Percentiles rank a stretch among this genome's conserved stretches.
These are phyloP conservation scores for Euclidium syriacum DNA, from an alignment of 345 rosid genomes.

Conservation along the genomic window DNA sequence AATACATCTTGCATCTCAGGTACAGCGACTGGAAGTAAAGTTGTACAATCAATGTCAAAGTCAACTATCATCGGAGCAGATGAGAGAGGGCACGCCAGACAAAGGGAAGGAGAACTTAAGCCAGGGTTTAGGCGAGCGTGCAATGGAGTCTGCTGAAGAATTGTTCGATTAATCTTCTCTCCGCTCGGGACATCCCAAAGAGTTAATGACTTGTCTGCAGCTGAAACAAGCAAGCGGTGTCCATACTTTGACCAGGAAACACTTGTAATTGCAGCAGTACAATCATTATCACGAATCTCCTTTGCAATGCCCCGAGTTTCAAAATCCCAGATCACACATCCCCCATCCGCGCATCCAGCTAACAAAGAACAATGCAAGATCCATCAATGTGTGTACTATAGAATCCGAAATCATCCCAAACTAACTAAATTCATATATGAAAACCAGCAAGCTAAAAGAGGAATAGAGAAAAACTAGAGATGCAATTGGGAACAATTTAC, in stretches of 20 bases:
- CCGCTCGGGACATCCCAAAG: constrained; percentile 90
- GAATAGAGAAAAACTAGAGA: not conserved
- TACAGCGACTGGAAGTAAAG: constrained; percentile 59
- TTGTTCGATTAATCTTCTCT: constrained; percentile 53
- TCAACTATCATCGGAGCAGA: constrained; percentile 94
- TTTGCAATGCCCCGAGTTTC: constrained; percentile 93
- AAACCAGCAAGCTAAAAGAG: not conserved
- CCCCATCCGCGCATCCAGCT: constrained; percentile 98
- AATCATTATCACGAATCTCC: constrained; percentile 78
- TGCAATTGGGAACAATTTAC: constrained; percentile 26
- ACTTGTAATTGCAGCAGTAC: constrained; percentile 79
- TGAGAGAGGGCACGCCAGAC: constrained; percentile 88
- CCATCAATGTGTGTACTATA: not conserved
- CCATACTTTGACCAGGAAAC: constrained; percentile 95
- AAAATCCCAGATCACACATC: constrained; percentile 93
- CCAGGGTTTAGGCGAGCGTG: constrained; percentile 89
- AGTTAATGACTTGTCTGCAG: constrained; percentile 89
- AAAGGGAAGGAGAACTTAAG: constrained; percentile 68
- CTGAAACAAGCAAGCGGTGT: constrained; percentile 83
- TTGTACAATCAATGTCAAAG: constrained; percentile 57
- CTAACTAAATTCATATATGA: not conserved
- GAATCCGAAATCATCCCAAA: not conserved
- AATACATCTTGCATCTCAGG: constrained; percentile 54
- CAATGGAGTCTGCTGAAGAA: constrained; percentile 71
- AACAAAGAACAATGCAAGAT: constrained; percentile 17